Evolutionary conservation across 805 yeast genomes (phyloP), one percentile per base, ranked within the genome.

Genomic region (Myxozyma udenii): DNA sequence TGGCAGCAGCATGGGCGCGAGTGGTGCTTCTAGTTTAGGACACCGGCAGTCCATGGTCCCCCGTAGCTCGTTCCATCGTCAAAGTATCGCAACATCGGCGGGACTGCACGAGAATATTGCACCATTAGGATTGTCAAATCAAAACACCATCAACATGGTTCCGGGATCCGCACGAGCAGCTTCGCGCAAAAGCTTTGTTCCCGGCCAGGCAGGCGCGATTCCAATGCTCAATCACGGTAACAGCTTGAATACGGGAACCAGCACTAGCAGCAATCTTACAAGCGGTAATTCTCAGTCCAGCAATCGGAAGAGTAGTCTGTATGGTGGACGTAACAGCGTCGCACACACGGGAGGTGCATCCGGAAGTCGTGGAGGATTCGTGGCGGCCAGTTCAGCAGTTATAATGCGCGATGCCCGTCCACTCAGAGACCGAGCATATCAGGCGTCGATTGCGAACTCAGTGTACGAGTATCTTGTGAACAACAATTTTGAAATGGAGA

Each of bases 401-500:
- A 21, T 35, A 12, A 43, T 38, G 33, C 46, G 44, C 35, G 96
- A 88, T 68, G 84, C 85, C 26, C 74, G 97, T 46, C 95, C 95
- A 3, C 67, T 88, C 24, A 74, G 89, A 50, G 95, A 88, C 66
- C 78, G 77, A 56, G 76, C 73, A 54, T 87, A 79, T 65, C 95
- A 85, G 65, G 45, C 48, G 6, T 37, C 42, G 35, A 58, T 58
- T 19, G 55, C 55, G 14, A 78, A 87, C 52, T 85, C 84, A 45
- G 76, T 88, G 16, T 78, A 76, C 62, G 83, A 81, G 25, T 90
- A 79, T 65, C 69, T 89, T 46, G 70, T 75, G 3, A 69, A 72
- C 7, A 79, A 84, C 65, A 78, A 79, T 64, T 89, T 86, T 67
- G 95, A 86, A 63, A 70, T 79, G 32, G 91, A 85, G 52, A 83